Evolutionary conservation across 1,139 yeast species (phyloP), one percentile per base, ranked within the genome.

Genomic region (Kodamaea sp.): DNA sequence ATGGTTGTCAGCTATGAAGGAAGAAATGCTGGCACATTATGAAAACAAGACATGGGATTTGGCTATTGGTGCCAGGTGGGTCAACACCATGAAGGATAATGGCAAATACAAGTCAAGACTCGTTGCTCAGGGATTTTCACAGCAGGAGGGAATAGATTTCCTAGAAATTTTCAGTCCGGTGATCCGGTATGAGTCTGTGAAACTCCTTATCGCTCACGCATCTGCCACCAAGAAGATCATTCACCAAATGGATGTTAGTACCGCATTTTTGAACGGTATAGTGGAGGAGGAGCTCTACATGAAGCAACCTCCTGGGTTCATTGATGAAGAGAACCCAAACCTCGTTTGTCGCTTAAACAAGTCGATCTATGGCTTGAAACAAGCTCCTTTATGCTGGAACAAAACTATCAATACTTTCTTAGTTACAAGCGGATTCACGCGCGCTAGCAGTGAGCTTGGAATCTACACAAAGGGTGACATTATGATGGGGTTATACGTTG

Each of bases 121-220:
- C 9, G 56, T 52, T 9, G 53, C 43, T 26, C 43, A 41, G 22
- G 59, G 57, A 2, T 44, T 37, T 34, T 36, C 41, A 1, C 59
- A 53, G 35, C 29, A 27, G 7, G 42, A 36, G 10, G 55, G 57
- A 33, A 24, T 50, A 27, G 57, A 55, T 32, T 55, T 53, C 35
- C 24, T 38, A 2, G 54, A 53, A 22, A 46, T 52, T 6, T 55
- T 49, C 40, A 47, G 57, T 11, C 56, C 58, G 4, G 58, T 53
- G 11, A 42, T 53, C n/a, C 33, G 43, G 29, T 29, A 32, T 26
- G 52, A 47, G 11, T 36, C 46, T 8, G 48, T 50, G n/a, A 25
- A 50, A 9, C 8, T 44, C 7, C 30, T 51, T 8, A 27, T 54
- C 8, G 50, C 54, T 4, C 6, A 44, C 7, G 22, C 36, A 7